phyloP scores from a whole-genome alignment of 768 basidiomycete species.

The Tephrocybe sp. region DNA sequence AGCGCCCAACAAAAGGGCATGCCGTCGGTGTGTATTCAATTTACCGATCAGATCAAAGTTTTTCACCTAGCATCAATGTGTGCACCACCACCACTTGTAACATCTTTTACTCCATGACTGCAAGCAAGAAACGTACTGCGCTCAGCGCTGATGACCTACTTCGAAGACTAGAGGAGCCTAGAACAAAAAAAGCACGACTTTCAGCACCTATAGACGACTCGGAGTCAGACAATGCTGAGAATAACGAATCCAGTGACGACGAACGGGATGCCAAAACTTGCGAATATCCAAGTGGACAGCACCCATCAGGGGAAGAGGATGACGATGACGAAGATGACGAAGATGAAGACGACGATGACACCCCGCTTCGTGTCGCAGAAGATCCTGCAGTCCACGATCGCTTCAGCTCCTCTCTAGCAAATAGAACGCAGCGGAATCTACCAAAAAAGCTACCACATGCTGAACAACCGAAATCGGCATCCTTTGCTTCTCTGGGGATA shows the following conservation, averaged over 20 bases:
- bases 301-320: constrained; percentile 11
- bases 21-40: background rate
- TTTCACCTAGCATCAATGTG: too few relatives aligned
- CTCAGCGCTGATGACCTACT: constrained; percentile 47
- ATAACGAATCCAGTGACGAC: background rate
- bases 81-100: background rate
- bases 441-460: background rate
- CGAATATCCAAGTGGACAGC: constrained; percentile 8
- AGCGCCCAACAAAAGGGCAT: too few relatives aligned
- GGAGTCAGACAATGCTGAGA: constrained; percentile 1
- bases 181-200: constrained; percentile 34
- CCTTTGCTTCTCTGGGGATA: constrained; percentile 60
- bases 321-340: constrained; percentile 9
- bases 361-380: background rate
- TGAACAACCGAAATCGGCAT: constrained; percentile 15
- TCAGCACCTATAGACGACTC: constrained; percentile 13
- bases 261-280: constrained; percentile 6
- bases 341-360: background rate
- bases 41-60: background rate
- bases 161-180: constrained; percentile 39
- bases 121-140: constrained; percentile 22
- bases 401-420: constrained; percentile 6
- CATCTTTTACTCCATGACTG: constrained; percentile 4
- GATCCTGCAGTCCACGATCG: constrained; percentile 5
- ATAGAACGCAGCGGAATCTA: background rate